Evolutionary conservation across 148 eudicot species (phyloP), one percentile per base, ranked within the genome.

Genomic region (Selenicereus undatus): DNA sequence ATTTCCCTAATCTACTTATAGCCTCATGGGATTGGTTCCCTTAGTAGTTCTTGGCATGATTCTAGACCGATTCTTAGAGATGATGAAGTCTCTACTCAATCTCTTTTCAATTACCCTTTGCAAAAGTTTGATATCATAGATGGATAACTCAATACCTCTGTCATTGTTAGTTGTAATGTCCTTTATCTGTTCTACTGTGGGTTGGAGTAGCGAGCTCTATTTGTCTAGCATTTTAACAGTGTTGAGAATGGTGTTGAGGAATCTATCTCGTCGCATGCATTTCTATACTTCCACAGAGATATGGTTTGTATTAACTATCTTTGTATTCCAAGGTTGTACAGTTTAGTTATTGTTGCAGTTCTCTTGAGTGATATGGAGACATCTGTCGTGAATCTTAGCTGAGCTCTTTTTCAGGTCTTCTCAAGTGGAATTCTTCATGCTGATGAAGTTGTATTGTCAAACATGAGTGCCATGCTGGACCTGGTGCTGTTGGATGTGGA

Each of bases 391-490:
- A 70, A 50, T 27, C 75, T 43, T 54, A 76, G 29, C 75, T 80
- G 75, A 36, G 70, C n/a, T 69, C 65, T 8, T 36, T 83, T 84
- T 86, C 92, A 97, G 99, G 91, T 97, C 78, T 84, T 86, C 13
- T 87, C 83, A 76, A 97, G 99, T 89, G 98, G 92, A 76, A 77
- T 75, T 78, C 88, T 94, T 39, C 79, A 89, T 76, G 94, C 98
- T 79, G 91, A 91, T 75, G 93, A 92, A 78, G 80, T 91, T 84
- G 92, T 91, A 21, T 77, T 92, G 88, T 87, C 98, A 75, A 94
- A 92, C 91, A 97, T 97, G 99, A 81, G 90, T 86, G 77, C 85
- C 79, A 88, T 80, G 77, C 82, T 97, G 87, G 95, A 97, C 80
- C 91, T 92, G 45, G 84, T 97, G 69, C 83, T 90, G 86, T 82